These are phyloP conservation scores for Delphinella strobiligena DNA, from an alignment of 2,329 filamentous ascomycete genomes.

Conservation along the genomic window DNA sequence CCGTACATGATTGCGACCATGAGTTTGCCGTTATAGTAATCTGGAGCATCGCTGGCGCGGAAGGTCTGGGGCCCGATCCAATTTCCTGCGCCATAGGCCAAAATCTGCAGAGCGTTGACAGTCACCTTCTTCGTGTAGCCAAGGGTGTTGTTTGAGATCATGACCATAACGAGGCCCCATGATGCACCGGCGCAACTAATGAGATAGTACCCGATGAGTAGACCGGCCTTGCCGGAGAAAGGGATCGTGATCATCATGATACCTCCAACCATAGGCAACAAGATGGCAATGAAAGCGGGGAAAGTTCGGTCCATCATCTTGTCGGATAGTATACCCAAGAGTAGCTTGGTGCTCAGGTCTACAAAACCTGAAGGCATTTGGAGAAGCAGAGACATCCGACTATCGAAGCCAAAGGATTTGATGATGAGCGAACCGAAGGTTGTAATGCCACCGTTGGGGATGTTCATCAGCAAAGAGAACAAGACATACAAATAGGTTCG, in stretches of 20 bases:
- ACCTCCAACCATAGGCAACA: slow-evolving; percentile 46
- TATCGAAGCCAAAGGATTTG: slow-evolving; percentile 43
- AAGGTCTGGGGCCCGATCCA: slow-evolving; percentile 13
- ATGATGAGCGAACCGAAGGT: slow-evolving; percentile 51
- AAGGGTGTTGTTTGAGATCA: slow-evolving; percentile 38
- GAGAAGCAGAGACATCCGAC: slow-evolving; percentile 42
- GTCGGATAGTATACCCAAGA: slow-evolving; percentile 37
- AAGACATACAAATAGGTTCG: slow-evolving; percentile 48
- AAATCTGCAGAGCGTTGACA: slow-evolving; percentile 27
- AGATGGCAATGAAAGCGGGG: slow-evolving; percentile 37
- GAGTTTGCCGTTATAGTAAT: slow-evolving; percentile 1
- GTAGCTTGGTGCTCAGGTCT: slow-evolving; percentile 38
- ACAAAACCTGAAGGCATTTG: slow-evolving; percentile 40
- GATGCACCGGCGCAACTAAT: slow-evolving; percentile 40
- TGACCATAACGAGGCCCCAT: slow-evolving; percentile 38
- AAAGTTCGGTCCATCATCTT: slow-evolving; percentile 25
- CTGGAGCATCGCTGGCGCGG: slow-evolving; percentile 1
- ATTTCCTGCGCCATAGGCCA: slow-evolving; percentile 25
- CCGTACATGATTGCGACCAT: no score
- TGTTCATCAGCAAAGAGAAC: slow-evolving; percentile 38
- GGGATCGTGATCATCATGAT: slow-evolving; percentile 38
- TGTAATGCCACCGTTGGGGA: slow-evolving; percentile 45
- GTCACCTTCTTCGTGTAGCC: slow-evolving; percentile 35
- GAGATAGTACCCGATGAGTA: slow-evolving; percentile 35
- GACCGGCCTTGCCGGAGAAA: slow-evolving; percentile 41